A percentile compares a stretch with the other conserved stretches of the same genome.
phyloP scores from a whole-genome alignment of 257 asterid species.

The Nicotiana benthamiana region DNA sequence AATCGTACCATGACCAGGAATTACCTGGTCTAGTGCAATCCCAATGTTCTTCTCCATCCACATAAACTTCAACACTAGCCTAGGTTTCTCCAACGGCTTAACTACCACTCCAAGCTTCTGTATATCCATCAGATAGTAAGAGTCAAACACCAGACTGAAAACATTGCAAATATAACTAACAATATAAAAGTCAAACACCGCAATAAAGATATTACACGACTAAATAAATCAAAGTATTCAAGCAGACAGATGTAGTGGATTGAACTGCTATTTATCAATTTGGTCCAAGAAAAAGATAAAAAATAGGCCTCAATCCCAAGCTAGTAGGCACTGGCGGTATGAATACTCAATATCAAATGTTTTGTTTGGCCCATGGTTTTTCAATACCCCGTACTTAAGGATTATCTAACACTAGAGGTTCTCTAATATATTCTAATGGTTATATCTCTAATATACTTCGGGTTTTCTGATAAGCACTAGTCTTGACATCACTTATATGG shows the following conservation, averaged over 20 bases:
- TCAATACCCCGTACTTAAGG: too few species aligned
- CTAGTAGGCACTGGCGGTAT: too few species aligned
- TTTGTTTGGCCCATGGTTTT: too few species aligned
- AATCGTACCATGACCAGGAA: constrained; percentile 37
- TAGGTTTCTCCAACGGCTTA: constrained; percentile 37
- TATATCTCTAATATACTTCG: too few species aligned
- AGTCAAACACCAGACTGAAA: neutral
- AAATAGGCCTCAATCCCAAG: too few species aligned
- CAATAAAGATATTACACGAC: neutral
- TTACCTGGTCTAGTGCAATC: constrained; percentile 37
- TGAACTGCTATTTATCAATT: neutral
- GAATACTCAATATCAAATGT: too few species aligned
- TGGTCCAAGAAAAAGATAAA: neutral
- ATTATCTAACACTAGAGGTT: too few species aligned
- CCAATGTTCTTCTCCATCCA: constrained; percentile 46
- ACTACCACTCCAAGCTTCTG: constrained; percentile 39
- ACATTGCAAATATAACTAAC: neutral
- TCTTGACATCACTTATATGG: too few species aligned
- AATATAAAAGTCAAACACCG: neutral
- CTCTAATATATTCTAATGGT: too few species aligned
- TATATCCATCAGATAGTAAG: neutral
- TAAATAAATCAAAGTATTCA: neutral
- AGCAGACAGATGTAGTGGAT: neutral
- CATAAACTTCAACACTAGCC: constrained; percentile 35
- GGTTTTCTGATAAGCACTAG: too few species aligned